Base-by-base conservation (phyloP, 2,329 filamentous ascomycete genomes). In the Didymella exigua region DNA sequence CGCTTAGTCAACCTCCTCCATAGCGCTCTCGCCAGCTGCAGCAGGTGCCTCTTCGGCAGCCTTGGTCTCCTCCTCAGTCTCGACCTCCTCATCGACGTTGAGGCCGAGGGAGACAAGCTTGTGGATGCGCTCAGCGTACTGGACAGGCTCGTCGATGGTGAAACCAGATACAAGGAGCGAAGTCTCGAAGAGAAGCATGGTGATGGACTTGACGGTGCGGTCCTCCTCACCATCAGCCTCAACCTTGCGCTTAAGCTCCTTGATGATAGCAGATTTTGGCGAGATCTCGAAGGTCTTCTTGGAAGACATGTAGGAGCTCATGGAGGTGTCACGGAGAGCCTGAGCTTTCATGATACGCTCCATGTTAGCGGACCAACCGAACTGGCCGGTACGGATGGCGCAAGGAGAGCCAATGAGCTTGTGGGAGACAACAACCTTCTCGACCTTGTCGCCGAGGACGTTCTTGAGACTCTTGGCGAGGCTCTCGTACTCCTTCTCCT, bases 321-420 rank as follows among this genome's bases (percentile, higher is more conserved):
- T 99, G 74, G 93, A 97, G 69, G 95, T 99, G 84, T 99, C 95
- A 83, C 95, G 95, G 75, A 99, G 93, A 75, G 95, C 95, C 86
- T 99, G 95, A 24, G 95, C 95, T 89, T 99, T 99, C 95, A 99
- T 99, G 88, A 99, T 99, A 85, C 95, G 95, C 87, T 99, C 95
- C 95, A 99, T 99, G 88, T 99, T 99, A 77, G 95, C 95, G 54
- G 93, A 98, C 95, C 95, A 99, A 82, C 95, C 95, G 80, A 99
- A 99, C 83, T 98, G 95, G 75, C 95, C 95, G 69, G 95, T 99
- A 80, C 95, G 93, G 86, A 99, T 98, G 78, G 95, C 95, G 81
- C 95, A 98, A 75, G 95, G 95, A 65, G 95, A 86, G 76, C 89
- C 90, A 70, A 90, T 87, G 58, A 99, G 88, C 89, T 98, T 98